Base-by-base conservation (phyloP, 2,329 filamentous ascomycete species). In the Neopestalotiopsis clavispora region DNA sequence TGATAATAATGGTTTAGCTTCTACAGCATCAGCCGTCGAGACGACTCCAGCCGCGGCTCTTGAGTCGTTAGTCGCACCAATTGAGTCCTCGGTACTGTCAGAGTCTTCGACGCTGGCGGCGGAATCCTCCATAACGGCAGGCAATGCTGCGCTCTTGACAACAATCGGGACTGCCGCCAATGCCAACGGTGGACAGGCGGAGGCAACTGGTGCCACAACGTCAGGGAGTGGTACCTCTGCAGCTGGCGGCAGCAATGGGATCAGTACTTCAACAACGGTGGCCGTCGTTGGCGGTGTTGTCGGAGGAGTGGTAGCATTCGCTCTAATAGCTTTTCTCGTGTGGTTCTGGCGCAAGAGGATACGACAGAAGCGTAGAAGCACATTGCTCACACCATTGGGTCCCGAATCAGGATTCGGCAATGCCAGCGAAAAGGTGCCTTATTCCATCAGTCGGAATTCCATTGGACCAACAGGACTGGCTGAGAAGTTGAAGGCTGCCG, bases 251-350 rank as follows among this genome's bases (percentile, higher is more conserved):
- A 71, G 71, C 30, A 74, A 70, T 64, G 73, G 71, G 28, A 74
- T 72, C 65, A 77, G 74, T 32, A 77, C 75, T 2, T 72, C 76
- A 34, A 81, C 78, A 6, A 82, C 82, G 0, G 77, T 82, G 32
- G 83, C 83, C 5, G 81, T 89, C 58, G 85, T 85, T 1, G 87
- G 84, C 10, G 84, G 86, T 52, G 83, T 87, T 2, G 76, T 87
- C 4, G 87, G 86, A 34, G 83, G 83, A 4, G 74, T 87, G 1
- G 82, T 84, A 0, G 78, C 82, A n/a, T 71, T 85, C 45, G 80
- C 81, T 3, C 69, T 89, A 17, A 72, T 87, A 28, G 82, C 79
- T 0, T 81, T 89, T 56, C 70, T 87, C 2, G 72, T 87, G 10
- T 89, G 86, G 86, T 80, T 86, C 71, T 83, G 82, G 80, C 79